Percentiles rank a stretch among this genome's conserved stretches.
Conservation (phyloP, 768 basidiomycete species). For the Boletus speciosus region DNA sequence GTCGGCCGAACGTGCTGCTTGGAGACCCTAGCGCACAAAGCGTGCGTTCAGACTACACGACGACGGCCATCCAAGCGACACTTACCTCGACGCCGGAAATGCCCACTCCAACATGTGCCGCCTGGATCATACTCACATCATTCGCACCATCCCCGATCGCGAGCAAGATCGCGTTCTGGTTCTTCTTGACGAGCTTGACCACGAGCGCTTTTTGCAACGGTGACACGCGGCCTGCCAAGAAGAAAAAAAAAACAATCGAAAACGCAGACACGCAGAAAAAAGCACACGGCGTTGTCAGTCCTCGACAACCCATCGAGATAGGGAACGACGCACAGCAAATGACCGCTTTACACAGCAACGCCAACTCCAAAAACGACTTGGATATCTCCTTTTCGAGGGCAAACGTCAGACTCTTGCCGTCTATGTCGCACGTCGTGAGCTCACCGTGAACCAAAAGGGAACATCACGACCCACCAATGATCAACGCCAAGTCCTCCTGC, state of each 20-base stretch:
- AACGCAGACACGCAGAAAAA: no score
- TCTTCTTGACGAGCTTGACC: slow-evolving; percentile 98
- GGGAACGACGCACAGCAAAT: slow-evolving; percentile 74
- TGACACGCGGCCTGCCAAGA: slow-evolving; percentile 75
- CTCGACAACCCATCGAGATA: no score
- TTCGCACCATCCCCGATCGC: slow-evolving; percentile 98
- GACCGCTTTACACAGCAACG: slow-evolving; percentile 97
- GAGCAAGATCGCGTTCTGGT: slow-evolving; percentile 86
- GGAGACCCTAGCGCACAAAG: slow-evolving; percentile 65
- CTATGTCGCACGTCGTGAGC: slow-evolving; percentile 36
- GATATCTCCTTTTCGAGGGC: slow-evolving; percentile 93
- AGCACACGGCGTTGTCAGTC: background rate
- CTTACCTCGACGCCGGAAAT: slow-evolving; percentile 94
- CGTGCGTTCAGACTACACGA: background rate
- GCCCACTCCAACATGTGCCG: slow-evolving; percentile 95
- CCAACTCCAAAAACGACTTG: slow-evolving; percentile 87
- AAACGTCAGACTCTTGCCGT: slow-evolving; percentile 91
- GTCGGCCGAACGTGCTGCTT: slow-evolving; percentile 97
- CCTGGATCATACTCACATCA: slow-evolving; percentile 99
- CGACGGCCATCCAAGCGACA: background rate
- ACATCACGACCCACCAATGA: slow-evolving; percentile 68
- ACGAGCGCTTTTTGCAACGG: slow-evolving; percentile 97
- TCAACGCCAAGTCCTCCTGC: slow-evolving; percentile 88
- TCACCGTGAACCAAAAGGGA: background rate
- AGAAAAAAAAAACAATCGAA: background rate